Evolutionary conservation across 331 rosid species (phyloP), one percentile per base, ranked within the genome.

Genomic region (Prunus yedoensis): DNA sequence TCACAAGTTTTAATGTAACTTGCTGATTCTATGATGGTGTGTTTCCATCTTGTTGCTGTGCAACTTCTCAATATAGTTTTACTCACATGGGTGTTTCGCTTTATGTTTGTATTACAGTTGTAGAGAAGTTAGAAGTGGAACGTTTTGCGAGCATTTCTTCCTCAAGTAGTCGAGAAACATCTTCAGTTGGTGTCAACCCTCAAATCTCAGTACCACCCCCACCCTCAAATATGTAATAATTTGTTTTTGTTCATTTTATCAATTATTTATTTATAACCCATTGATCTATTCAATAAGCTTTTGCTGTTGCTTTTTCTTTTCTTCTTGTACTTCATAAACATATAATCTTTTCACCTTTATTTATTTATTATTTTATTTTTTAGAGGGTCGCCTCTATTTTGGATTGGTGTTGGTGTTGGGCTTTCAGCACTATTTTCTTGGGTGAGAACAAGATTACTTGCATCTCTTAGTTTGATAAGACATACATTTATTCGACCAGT

Each of bases 391-490:
- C 99, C 98, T 52, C 90, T 95, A 66, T 92, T 95, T 77, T 92
- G 98, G 99, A 87, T 95, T 58, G 94, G 96, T 2, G 93, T 92
- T 73, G 99, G 99, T 68, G 98, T 95, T 83, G 99, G 93, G 76
- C 84, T 95, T 63, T 91, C 98, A 45, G 98, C 94, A 51, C 76
- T 95, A 10, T 92, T 95, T 84, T 85, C 99, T 77, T 73, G 87
- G 93, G 99, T 95, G 89, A 89, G 97, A 84, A 83, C 71, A 38
- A 28, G 68, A 63, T 66, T 52, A 23, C 76, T 79, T 43, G 21
- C 82, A 7, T 68, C 45, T 81, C 43, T 76, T 52, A 10, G 60
- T 63, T 50, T 56, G 18, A 59, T 23, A n/a, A 60, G 17, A 23
- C 10, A 18, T 16, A 25, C 16, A 60, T 61, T 66, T 54, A 60